Percentiles rank a stretch among this genome's conserved stretches.
Evolutionary conservation across 768 basidiomycete species (phyloP).

Genomic region (Tephrocybe sp.): DNA sequence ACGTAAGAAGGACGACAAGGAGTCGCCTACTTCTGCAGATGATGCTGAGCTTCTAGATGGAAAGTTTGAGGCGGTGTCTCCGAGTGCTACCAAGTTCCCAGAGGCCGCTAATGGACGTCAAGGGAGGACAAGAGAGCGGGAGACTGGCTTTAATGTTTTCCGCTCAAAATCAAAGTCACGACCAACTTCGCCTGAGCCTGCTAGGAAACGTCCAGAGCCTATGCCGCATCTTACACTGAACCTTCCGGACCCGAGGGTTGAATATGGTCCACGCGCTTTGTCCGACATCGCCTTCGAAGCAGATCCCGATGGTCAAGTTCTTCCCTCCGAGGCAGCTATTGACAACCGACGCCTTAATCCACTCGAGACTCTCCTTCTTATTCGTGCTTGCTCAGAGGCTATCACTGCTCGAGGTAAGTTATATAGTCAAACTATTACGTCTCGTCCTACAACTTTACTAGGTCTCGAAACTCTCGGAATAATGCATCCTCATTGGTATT

Average conservation of each 20-base stretch:
- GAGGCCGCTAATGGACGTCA: conserved; percentile 29
- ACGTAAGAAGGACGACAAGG: conserved; percentile 64
- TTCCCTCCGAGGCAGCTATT: conserved; percentile 53
- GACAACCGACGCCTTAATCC: conserved; percentile 59
- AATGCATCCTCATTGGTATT: conserved; percentile 85
- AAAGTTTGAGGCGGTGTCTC: conserved; percentile 70
- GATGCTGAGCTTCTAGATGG: conserved; percentile 60
- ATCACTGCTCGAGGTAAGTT: conserved; percentile 62
- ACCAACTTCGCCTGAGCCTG: conserved; percentile 29
- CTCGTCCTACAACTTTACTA: conserved; percentile 24
- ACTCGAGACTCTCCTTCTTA: conserved; percentile 57
- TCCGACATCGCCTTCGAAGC: conserved; percentile 56
- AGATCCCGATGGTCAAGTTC: conserved; percentile 44
- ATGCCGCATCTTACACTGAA: conserved; percentile 62
- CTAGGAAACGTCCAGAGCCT: conserved; percentile 30
- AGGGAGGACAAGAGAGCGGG: conserved; percentile 40
- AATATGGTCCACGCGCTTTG: conserved; percentile 42
- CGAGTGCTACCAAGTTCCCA: conserved; percentile 38
- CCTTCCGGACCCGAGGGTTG: conserved; percentile 52
- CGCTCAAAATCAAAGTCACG: conserved; percentile 46
- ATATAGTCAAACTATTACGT: conserved; percentile 8
- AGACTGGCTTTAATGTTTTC: conserved; percentile 47
- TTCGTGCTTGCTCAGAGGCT: conserved; percentile 65
- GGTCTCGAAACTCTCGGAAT: conserved; percentile 81
- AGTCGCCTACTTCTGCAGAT: conserved; percentile 28